Evolutionary conservation across 2,329 filamentous ascomycete genomes (phyloP).

Genomic region (Trichoderma endophyticum): DNA sequence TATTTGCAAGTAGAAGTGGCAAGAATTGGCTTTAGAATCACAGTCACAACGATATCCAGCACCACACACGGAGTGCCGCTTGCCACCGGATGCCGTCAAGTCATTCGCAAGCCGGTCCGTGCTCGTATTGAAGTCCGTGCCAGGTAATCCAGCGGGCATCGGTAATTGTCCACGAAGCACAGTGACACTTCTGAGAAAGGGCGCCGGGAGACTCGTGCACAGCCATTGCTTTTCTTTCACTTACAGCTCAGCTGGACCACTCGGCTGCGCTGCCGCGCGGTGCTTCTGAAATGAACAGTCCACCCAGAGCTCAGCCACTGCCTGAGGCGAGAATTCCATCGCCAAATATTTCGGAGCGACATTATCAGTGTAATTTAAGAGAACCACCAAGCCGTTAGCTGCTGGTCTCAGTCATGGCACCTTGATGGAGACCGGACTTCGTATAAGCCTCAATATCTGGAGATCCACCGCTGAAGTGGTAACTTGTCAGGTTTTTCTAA

Average conservation of each 20-base stretch:
- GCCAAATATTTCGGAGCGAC: not conserved
- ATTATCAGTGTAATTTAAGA: constrained; percentile 7
- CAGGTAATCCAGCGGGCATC: not conserved
- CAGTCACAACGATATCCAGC: not conserved
- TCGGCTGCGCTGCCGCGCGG: constrained; percentile 15
- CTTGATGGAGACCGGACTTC: not conserved
- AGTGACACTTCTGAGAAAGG: not conserved
- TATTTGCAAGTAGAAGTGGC: not conserved
- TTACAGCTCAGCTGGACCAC: not conserved
- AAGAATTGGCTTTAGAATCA: not conserved
- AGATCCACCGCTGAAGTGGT: constrained; percentile 3
- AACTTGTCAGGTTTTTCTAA: not conserved
- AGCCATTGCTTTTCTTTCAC: not conserved
- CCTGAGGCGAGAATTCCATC: not conserved
- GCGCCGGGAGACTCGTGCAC: constrained; percentile 8
- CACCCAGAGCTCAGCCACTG: not conserved
- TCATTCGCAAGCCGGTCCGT: not conserved
- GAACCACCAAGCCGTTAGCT: not conserved
- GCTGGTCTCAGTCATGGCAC: not conserved
- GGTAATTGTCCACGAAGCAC: constrained; percentile 6
- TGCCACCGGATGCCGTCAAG: constrained; percentile 2
- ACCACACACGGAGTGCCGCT: not conserved
- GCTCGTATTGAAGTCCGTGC: constrained; percentile 4
- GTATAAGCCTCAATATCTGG: constrained; percentile 8
- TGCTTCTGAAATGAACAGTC: constrained; percentile 12